Evolutionary conservation across 768 basidiomycete species (phyloP).

Genomic region (Hygrocybe coccinea): DNA sequence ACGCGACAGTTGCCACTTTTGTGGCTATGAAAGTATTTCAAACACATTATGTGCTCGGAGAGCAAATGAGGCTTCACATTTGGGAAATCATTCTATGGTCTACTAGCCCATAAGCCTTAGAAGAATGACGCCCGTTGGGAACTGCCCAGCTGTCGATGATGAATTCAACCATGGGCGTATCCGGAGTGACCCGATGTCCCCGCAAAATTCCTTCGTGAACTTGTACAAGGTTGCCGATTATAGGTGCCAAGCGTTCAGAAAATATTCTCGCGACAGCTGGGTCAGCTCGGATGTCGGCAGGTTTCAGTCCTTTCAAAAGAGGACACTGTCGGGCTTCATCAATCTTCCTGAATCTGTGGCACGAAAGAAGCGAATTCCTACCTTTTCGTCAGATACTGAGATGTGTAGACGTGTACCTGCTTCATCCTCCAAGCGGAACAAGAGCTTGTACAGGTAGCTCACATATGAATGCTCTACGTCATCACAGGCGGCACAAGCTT

Average conservation of each 20-base stretch:
- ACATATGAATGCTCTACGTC: conserved; percentile 50
- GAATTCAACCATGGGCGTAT: conserved; percentile 4
- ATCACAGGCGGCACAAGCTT: conserved; percentile 48
- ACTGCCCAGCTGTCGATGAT: conserved; percentile 1
- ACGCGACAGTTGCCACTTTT: no score
- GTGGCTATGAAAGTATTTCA: no score
- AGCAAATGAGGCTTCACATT: no score
- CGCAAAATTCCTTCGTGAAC: conserved; percentile 28
- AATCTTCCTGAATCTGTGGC: neutral
- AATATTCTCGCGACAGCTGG: conserved; percentile 34
- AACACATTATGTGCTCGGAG: no score
- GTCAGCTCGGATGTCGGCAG: conserved; percentile 42
- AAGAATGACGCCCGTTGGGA: neutral
- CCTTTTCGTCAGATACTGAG: conserved; percentile 43
- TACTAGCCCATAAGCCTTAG: neutral
- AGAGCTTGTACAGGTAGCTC: conserved; percentile 45
- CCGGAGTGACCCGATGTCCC: neutral
- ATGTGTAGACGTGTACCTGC: conserved; percentile 39
- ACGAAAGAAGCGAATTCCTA: conserved; percentile 15
- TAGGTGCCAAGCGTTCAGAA: conserved; percentile 36
- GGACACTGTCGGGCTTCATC: conserved; percentile 31
- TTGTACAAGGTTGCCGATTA: conserved; percentile 45
- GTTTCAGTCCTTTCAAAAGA: conserved; percentile 42
- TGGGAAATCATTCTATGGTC: neutral
- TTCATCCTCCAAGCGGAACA: conserved; percentile 49